phyloP scores from a whole-genome alignment of 139 green algal species.

The Auxenochlorella protothecoides region DNA sequence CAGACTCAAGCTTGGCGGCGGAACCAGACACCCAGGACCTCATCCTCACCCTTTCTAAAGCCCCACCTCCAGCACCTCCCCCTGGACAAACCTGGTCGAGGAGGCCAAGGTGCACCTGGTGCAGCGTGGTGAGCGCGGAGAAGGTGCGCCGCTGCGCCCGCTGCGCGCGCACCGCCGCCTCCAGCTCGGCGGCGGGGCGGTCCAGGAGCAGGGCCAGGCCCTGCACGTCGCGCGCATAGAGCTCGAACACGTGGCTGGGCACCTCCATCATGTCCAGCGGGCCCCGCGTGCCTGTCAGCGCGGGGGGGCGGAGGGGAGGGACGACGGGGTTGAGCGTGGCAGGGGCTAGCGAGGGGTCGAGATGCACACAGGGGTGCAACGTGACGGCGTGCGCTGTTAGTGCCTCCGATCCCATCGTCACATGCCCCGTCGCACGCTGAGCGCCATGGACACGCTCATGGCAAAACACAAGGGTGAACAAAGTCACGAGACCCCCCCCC shows the following conservation, averaged over 20 bases:
- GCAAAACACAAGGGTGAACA: not conserved
- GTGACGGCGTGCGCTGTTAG: not conserved
- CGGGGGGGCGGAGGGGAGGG: not conserved
- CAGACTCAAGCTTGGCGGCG: too few species aligned
- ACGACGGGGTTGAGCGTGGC: not conserved
- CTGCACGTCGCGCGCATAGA: constrained; percentile 30
- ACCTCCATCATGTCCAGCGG: constrained; percentile 81
- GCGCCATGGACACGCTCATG: not conserved
- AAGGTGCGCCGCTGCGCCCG: constrained; percentile 34
- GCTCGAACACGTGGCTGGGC: constrained; percentile 77
- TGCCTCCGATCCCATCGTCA: not conserved
- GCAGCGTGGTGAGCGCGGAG: too few species aligned
- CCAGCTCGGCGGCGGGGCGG: constrained; percentile 27
- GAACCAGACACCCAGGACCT: too few species aligned
- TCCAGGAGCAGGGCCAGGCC: not conserved
- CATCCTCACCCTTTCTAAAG: too few species aligned
- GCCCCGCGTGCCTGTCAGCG: constrained; percentile 45
- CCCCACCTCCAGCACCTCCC: too few species aligned
- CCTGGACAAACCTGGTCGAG: too few species aligned
- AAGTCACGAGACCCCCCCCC: not conserved
- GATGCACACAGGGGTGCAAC: not conserved
- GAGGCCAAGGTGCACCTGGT: too few species aligned
- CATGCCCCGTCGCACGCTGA: too few species aligned
- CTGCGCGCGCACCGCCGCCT: constrained; percentile 32
- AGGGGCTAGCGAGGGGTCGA: not conserved